A percentile compares a stretch with the other conserved stretches of the same genome.
Conservation (phyloP, 164 flowering plant species). For the Macadamia integrifolia region DNA sequence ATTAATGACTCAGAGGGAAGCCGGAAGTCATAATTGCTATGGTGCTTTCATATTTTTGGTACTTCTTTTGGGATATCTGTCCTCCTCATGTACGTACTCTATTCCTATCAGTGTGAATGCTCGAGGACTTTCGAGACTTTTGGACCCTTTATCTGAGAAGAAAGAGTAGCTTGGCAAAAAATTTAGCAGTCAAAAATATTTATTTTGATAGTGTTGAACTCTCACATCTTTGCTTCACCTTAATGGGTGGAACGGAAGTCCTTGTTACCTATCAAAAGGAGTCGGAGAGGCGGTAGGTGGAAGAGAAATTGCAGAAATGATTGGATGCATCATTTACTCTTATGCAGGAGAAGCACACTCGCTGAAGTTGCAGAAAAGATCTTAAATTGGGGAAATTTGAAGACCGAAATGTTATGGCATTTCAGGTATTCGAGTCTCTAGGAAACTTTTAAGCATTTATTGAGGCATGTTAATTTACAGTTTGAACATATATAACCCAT, state of each 20-base stretch:
- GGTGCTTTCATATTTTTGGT: too few relatives aligned
- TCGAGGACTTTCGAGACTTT: too few relatives aligned
- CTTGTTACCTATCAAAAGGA: too few relatives aligned
- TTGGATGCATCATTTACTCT: conserved; percentile 5
- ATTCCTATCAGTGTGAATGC: too few relatives aligned
- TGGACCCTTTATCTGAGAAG: too few relatives aligned
- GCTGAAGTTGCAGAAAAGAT: conserved; percentile 82
- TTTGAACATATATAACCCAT: background rate
- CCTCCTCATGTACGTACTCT: too few relatives aligned
- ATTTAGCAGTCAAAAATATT: too few relatives aligned
- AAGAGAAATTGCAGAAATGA: background rate
- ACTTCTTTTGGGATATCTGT: too few relatives aligned
- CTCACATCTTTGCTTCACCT: background rate
- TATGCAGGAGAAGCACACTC: conserved; percentile 96
- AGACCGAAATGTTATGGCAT: conserved; percentile 82
- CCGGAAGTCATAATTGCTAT: too few relatives aligned
- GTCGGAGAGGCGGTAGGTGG: background rate
- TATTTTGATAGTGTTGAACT: too few relatives aligned
- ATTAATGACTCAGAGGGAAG: too few relatives aligned
- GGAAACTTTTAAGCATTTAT: background rate
- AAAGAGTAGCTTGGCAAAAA: too few relatives aligned
- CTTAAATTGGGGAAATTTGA: conserved; percentile 78
- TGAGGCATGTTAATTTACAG: background rate
- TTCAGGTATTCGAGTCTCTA: conserved; percentile 56
- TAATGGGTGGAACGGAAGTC: background rate